A percentile compares a stretch with the other conserved stretches of the same genome.
These are phyloP conservation scores for Cordyceps javanica DNA, from an alignment of 2,329 filamentous ascomycete genomes.

Conservation along the genomic window DNA sequence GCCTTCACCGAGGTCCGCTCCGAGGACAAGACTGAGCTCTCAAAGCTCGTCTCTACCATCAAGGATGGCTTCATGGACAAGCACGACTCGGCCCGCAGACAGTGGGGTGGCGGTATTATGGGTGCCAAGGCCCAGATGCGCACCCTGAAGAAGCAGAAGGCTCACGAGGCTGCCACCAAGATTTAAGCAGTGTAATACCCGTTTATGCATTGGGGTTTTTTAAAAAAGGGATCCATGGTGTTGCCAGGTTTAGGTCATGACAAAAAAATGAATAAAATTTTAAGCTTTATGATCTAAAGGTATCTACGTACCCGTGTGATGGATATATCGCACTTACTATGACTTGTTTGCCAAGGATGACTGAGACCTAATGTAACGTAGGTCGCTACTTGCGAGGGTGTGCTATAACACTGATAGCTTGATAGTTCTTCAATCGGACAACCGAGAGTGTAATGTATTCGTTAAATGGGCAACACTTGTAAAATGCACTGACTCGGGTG, in stretches of 20 bases:
- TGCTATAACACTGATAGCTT: too few species aligned
- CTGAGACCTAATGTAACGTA: too few species aligned
- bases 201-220: slow-evolving; percentile 32
- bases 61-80: slow-evolving; percentile 98
- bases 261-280: slow-evolving; percentile 36
- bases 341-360: not conserved
- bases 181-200: slow-evolving; percentile 60
- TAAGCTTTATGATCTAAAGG: slow-evolving; percentile 19
- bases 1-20: slow-evolving; percentile 94
- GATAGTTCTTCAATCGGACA: too few species aligned
- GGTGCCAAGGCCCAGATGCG: slow-evolving; percentile 81
- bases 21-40: slow-evolving; percentile 97
- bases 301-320: not conserved
- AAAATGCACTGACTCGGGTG: too few species aligned
- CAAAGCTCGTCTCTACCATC: slow-evolving; percentile 91
- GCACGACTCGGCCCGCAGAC: slow-evolving; percentile 82
- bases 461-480: too few species aligned
- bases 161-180: slow-evolving; percentile 91
- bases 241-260: slow-evolving; percentile 36
- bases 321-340: not conserved
- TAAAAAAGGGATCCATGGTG: slow-evolving; percentile 29
- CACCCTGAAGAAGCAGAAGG: slow-evolving; percentile 85
- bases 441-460: too few species aligned
- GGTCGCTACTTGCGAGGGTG: too few species aligned
- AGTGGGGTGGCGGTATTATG: slow-evolving; percentile 99